Base-by-base conservation (phyloP, 495 filamentous ascomycete genomes). In the Daldinia vernicosa region DNA sequence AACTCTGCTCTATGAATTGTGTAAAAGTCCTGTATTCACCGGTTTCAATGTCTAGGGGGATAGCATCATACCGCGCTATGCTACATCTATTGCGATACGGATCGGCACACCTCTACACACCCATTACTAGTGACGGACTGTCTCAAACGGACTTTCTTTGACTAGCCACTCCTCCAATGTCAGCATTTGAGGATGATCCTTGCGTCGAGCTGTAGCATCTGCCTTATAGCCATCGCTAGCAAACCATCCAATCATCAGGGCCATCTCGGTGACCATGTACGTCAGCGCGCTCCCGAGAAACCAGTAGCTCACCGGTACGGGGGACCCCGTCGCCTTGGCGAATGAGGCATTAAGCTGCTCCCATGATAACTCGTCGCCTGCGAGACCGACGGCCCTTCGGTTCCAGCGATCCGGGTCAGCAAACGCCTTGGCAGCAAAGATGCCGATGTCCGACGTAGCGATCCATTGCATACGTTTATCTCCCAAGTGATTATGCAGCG, bases 401-500 rank as follows among this genome's bases (percentile, higher is more conserved):
- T 78, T 67, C 79, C 80, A 86, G 26, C 67, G 63, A 47, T 75
- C 68, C 4, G 80, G 78, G 1, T 81, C 52, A 0, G 55, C 39
- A 24, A 93, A 89, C 0, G 87, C 89, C 70, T 86, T 80, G 15
- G 87, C 87, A 2, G 79, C 90, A 61, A 92, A 90, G 39, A 81
- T 72, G 0, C 91, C 90, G 74, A 93, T 92, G 63, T 93, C 89
- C 0, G 72, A 75, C 0, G 82, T 81, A 0, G 87, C 80, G 15
- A 93, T 74, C 71, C 87, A 79, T 67, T 91, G 89, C 60, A 92
- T 69, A 0, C 74, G 47, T 63, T 85, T 84, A 27, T 82, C 30
- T 2, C 81, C 77, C 0, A 87, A 70, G 19, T 80, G 74, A 37
- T 81, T 81, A 51, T 81, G 80, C 74, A 87, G 80, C 5, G 83